Conservation (phyloP, 306 rosid species). For the Vicia villosa region DNA sequence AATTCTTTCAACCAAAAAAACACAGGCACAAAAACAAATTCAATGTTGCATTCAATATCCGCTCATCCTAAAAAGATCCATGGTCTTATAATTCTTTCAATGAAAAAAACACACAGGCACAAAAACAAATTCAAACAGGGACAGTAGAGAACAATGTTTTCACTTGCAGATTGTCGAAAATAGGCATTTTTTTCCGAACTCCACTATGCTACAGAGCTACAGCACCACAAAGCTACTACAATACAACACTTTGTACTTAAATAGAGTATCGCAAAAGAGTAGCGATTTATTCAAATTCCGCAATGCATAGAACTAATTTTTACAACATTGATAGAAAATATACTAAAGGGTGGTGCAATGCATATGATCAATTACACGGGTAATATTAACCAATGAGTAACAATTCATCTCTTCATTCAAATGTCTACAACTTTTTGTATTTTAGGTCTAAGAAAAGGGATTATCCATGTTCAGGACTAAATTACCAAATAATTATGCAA, state of each 20-base stretch:
- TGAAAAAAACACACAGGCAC: not conserved
- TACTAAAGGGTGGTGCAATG: not conserved
- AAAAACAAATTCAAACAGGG: not conserved
- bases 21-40: too few relatives aligned
- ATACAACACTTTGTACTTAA: not conserved
- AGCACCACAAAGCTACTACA: not conserved
- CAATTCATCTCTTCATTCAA: not conserved
- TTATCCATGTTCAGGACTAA: constrained; percentile 27
- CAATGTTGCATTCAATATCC: too few relatives aligned
- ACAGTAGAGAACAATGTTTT: not conserved
- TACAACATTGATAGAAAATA: not conserved
- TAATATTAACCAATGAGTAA: not conserved
- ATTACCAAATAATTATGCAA: not conserved
- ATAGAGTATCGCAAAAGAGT: not conserved
- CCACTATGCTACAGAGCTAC: not conserved
- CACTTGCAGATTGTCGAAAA: not conserved
- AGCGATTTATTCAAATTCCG: not conserved
- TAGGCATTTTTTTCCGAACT: not conserved
- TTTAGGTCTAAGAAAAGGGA: not conserved
- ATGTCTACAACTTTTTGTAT: not conserved
- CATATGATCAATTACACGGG: constrained; percentile 5
- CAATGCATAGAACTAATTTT: not conserved
- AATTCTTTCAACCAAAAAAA: too few relatives aligned
- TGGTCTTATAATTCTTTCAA: too few relatives aligned
- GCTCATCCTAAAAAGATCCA: constrained; percentile 6